Evolutionary conservation across 108 stramenopile species (phyloP), one percentile per base, ranked within the genome.

Genomic region (Conticribra weissflogii): DNA sequence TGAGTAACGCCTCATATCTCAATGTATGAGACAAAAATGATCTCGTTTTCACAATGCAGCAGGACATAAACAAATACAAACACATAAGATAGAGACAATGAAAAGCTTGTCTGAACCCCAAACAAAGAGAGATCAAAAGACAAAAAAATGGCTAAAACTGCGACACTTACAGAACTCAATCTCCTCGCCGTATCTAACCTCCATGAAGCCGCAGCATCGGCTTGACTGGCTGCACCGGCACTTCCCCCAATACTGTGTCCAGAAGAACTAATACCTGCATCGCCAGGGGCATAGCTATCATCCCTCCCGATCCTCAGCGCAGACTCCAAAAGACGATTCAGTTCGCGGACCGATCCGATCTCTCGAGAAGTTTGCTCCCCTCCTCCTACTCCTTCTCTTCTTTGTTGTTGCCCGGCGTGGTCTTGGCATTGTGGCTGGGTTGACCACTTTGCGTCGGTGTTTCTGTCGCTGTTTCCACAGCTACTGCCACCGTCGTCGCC

Each of bases 81-180:
- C n/a, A n/a, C n/a, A n/a, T n/a, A n/a, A n/a, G n/a, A n/a, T n/a
- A n/a, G n/a, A n/a, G n/a, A n/a, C n/a, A 41, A 41, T 5, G 36
- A 41, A 12, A 41, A 4, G 60, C 36, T 15, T 47, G 46, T 17
- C 33, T 8, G 47, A 25, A 45, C 19, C 12, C 45, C n/a, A 1
- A 27, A n/a, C 34, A 41, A 29, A 49, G 0, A 25, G 46, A 53
- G 27, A 22, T 29, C 3, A 9, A 41, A 7, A 14, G 2, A 7
- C 24, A 24, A 68, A 28, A 47, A 18, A 16, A 50, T 47, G 8
- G 30, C n/a, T n/a, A n/a, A n/a, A n/a, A n/a, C n/a, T n/a, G n/a
- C n/a, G n/a, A n/a, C 30, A 76, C 75, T 76, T 45, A 76, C 75
- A 53, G 60, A 59, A 36, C 67, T 54, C 67, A 76, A 63, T 67